Base-by-base conservation (phyloP, 371 early-diverging fungal genomes). In the Circinella umbellata region DNA sequence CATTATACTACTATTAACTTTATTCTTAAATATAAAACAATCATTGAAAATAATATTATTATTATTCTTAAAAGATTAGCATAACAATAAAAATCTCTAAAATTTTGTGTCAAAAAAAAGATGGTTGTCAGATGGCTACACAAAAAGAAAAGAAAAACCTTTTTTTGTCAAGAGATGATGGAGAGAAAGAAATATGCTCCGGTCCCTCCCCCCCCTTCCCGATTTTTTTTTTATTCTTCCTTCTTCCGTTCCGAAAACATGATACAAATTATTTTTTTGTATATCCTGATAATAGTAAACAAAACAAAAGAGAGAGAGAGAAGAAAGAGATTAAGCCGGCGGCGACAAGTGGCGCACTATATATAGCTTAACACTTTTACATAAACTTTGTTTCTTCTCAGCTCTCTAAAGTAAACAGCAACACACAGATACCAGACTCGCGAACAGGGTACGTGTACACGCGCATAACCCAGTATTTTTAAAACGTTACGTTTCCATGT, bases 401-500 rank as follows among this genome's bases (percentile, higher is more conserved):
- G n/a, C n/a, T n/a, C n/a, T n/a, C n/a, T n/a, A 51, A 14, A 51
- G n/a, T 15, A 51, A 42, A 51, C 3, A 47, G 15, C 9, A 47
- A 15, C 51, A 51, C 51, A 51, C 51, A n/a, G 51, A 51, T 51
- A 51, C 51, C 51, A 51, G 51, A 51, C 51, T 51, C 51, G 51
- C 51, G 51, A 51, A n/a, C 51, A 51, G 51, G 51, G 51, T 51
- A 15, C 51, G 15, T 51, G 51, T 15, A 51, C 51, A 27, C 27
- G 27, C 27, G 27, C n/a, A 13, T 51, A 51, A 8, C 14, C 51
- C 14, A 8, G 15, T n/a, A n/a, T 51, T 51, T 17, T 51, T 51
- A 13, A 51, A 4, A 8, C 51, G 15, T 1, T 15, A 51, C 0
- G 14, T 13, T 42, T 11, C 42, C 42, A 42, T 27, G 27, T 27